phyloP scores from a whole-genome alignment of 2,329 filamentous ascomycete species.

The Geosmithia putterillii region DNA sequence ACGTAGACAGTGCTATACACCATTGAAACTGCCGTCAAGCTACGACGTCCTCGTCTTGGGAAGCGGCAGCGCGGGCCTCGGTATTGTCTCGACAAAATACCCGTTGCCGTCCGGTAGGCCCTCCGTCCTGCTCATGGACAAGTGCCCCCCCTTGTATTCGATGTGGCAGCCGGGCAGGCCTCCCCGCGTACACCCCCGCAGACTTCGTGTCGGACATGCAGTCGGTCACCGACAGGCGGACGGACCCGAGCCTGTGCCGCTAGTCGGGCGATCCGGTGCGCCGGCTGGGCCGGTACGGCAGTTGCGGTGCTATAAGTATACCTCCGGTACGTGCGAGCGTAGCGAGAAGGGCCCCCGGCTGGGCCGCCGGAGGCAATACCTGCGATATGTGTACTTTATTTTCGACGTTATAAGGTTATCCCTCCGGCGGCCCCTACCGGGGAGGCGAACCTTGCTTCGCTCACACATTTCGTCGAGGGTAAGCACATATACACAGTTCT shows the following conservation, averaged over 20 bases:
- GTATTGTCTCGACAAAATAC: constrained; percentile 43
- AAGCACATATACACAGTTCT: too few species aligned
- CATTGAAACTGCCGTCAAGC: background rate
- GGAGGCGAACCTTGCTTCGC: too few species aligned
- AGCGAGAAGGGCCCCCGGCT: too few species aligned
- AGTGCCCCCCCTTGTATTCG: constrained; percentile 51
- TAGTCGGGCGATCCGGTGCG: constrained; percentile 37
- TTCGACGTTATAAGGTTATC: too few species aligned
- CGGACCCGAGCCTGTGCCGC: constrained; percentile 33
- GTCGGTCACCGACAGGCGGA: constrained; percentile 41
- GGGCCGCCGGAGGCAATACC: too few species aligned
- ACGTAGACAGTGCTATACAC: too few species aligned
- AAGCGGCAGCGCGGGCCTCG: constrained; percentile 53
- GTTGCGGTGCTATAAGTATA: too few species aligned
- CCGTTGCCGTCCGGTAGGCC: constrained; percentile 32
- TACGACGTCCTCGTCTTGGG: constrained; percentile 42
- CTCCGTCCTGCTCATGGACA: constrained; percentile 44
- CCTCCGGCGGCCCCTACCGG: too few species aligned
- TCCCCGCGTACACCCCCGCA: constrained; percentile 39
- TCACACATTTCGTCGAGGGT: too few species aligned
- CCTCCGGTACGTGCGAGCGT: too few species aligned
- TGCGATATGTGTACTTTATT: too few species aligned
- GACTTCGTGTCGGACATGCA: constrained; percentile 45
- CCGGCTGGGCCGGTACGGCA: constrained; percentile 42
- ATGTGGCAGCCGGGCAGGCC: constrained; percentile 33